Evolutionary conservation across 2,329 filamentous ascomycete genomes (phyloP), one percentile per base, ranked within the genome.

Genomic region (Fusarium transvaalense): DNA sequence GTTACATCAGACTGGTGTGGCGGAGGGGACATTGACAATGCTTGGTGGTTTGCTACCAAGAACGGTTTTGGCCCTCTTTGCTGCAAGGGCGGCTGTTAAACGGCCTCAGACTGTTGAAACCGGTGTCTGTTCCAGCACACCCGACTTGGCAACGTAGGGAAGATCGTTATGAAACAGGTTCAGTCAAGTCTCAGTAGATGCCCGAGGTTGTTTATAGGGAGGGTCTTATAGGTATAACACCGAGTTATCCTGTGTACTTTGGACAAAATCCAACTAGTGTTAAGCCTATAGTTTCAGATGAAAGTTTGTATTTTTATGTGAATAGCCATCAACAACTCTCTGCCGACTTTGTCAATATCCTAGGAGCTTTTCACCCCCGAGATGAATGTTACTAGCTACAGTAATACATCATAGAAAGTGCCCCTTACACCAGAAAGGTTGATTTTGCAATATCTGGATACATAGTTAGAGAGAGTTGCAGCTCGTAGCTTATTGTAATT

Each of bases 21-120:
- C 0, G 29, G 37, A 6, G 7, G 5, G 15, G 2, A 32, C 3
- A 5, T 53, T 5, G n/a, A 53, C 34, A 17, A 53, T 21, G 50
- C 37, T 19, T 53, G 50, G 50, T 53, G 50, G 50, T 13, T 14
- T 42, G 38, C 50, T 17, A 53, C 50, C 5, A 25, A 53, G 19
- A 53, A 53, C 8, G 27, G 37, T 1, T 34, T 34, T 34, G 50
- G 38, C 10, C 37, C 37, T 14, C 10, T 53, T 25, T 53, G 15
- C 29, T 53, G 50, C 50, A 4, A 53, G 14, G 27, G 19, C 8
- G 5, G n/a, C 25, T 17, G n/a, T 34, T 42, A 32, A 41, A 19
- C 4, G 27, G 25, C 3, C 17, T 39, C 15, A 9, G 23, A 13
- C 14, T 23, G 17, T 23, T 6, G 4, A 32, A 48, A 14, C 4